These are phyloP conservation scores for Linnemannia exigua DNA, from an alignment of 192 early-diverging fungal genomes.

Conservation along the genomic window DNA sequence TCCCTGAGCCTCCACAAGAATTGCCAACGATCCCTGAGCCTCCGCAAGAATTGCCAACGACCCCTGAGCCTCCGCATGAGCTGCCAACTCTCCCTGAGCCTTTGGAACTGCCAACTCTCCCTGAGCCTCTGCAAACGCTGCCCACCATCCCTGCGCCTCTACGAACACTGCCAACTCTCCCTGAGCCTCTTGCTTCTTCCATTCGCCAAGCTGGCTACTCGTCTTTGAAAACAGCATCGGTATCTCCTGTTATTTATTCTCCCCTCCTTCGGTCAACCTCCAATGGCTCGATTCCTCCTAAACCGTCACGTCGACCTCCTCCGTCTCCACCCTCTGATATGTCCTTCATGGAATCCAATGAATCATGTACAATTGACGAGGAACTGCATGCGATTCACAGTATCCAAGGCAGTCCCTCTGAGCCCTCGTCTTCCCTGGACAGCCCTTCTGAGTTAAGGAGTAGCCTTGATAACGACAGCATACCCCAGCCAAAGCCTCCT, in stretches of 20 bases:
- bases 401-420: constrained; percentile 12
- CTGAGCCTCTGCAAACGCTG: neutral
- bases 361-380: constrained; percentile 25
- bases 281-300: constrained; percentile 12
- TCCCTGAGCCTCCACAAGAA: neutral
- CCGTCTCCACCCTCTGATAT: constrained; percentile 18
- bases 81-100: neutral
- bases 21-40: neutral
- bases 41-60: neutral
- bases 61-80: neutral
- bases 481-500: constrained; percentile 50
- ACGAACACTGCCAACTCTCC: neutral
- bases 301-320: constrained; percentile 34
- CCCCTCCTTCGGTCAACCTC: constrained; percentile 27
- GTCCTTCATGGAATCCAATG: constrained; percentile 3
- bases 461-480: constrained; percentile 10
- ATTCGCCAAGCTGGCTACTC: constrained; percentile 8
- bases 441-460: neutral
- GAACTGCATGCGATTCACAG: constrained; percentile 52
- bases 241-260: constrained; percentile 29
- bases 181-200: constrained; percentile 11
- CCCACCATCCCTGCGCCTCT: neutral
- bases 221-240: neutral
- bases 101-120: neutral
- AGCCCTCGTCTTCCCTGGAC: neutral